Evolutionary conservation across 2,329 filamentous ascomycete species (phyloP).

Genomic region (Fusarium veterinarium): DNA sequence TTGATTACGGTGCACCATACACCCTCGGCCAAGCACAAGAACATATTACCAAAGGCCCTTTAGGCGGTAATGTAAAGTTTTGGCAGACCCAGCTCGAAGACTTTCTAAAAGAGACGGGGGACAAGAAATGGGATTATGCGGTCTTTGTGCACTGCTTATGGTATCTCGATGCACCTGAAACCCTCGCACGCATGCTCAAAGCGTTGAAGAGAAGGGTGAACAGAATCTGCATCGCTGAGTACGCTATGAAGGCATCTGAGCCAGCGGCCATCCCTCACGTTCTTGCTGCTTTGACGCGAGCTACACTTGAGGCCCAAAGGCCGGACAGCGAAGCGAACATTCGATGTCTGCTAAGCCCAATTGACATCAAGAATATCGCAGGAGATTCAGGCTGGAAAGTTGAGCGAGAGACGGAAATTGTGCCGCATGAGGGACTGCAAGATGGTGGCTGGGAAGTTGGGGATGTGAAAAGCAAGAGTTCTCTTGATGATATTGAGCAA

Average conservation of each 20-base stretch:
- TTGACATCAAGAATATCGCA: constrained; percentile 1
- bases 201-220: neutral
- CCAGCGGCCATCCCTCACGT: constrained; percentile 2
- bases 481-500: neutral
- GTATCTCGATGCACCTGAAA: constrained; percentile 2
- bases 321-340: constrained; percentile 2
- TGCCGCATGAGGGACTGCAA: neutral
- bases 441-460: constrained; percentile 13
- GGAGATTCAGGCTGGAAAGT: neutral
- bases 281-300: neutral
- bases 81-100: neutral
- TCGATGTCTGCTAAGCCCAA: neutral
- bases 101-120: neutral
- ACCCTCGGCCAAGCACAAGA: constrained; percentile 16
- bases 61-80: neutral
- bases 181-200: neutral
- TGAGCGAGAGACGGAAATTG: neutral
- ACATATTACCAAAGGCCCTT: neutral
- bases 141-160: constrained; percentile 12
- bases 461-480: neutral
- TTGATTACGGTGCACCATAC: constrained; percentile 16
- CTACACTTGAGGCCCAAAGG: constrained; percentile 7
- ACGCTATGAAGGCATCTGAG: constrained; percentile 15
- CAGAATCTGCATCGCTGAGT: constrained; percentile 10
- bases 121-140: constrained; percentile 3